Evolutionary conservation across 2,329 filamentous ascomycete genomes (phyloP), one percentile per base, ranked within the genome.

Genomic region (Talaromyces albobiverticillius): DNA sequence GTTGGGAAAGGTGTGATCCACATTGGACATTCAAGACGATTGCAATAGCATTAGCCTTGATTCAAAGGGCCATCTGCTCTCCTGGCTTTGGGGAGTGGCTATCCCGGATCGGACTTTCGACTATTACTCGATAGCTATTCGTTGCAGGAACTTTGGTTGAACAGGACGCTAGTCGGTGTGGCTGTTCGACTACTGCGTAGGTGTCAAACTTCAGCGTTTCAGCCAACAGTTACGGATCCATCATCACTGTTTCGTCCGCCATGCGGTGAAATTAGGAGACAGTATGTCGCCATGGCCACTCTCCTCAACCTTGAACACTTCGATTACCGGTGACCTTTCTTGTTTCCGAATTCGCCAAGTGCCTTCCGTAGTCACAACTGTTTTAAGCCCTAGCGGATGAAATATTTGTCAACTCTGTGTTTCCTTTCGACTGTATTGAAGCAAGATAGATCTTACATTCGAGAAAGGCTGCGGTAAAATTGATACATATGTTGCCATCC

Each of bases 401-500:
- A 6, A 9, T 20, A n/a, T 23, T 3, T 13, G 25, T 69, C 57
- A 69, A n/a, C 18, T 46, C 13, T 2, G 10, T 10, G 26, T 23
- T 25, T 29, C 41, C 8, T 23, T 45, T 23, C 5, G n/a, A 10
- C 14, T 11, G 5, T 10, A 8, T 1, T 1, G 7, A 18, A 55
- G 51, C 42, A 23, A 43, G 42, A 20, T 42, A 43, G 55, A 38
- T 54, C 85, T 71, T 70, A 90, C 89, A 95, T 7, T 86, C 85
- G 14, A 97, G 72, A 62, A 97, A 89, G 0, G 75, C 79, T 1
- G 83, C 84, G 1, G 90, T 85, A 73, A 96, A 96, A 62, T 95
- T 96, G 66, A 97, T 94, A 67, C 92, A 96, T 61, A 88, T 82
- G 66, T 96, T 93, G 16, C 90, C 93, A 73, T 97, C 89, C 94